These are phyloP conservation scores for Alisma plantagoaquatica DNA, from an alignment of 106 monocot genomes.

Conservation along the genomic window DNA sequence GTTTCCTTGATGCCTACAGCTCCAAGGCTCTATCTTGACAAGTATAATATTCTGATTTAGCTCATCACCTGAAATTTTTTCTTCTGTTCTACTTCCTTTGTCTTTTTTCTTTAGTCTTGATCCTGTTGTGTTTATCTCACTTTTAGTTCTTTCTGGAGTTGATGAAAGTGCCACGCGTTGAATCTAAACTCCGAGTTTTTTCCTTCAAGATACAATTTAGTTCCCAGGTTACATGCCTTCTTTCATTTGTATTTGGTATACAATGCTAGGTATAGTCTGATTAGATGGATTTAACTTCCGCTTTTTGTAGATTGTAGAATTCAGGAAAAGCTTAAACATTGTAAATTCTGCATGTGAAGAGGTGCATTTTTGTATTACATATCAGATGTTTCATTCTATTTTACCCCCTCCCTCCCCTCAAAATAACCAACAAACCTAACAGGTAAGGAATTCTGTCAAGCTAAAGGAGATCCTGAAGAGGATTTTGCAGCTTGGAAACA, in stretches of 20 bases:
- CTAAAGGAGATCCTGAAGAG: slow-evolving; percentile 92
- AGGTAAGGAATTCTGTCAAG: slow-evolving; percentile 79
- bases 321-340: slow-evolving; percentile 49
- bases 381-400: slow-evolving; percentile 1
- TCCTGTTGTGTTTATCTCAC: no score
- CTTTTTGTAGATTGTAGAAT: slow-evolving; percentile 54
- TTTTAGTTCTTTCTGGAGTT: slow-evolving; percentile 72
- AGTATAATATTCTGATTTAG: no score
- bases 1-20: no score
- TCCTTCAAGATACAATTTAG: slow-evolving; percentile 68
- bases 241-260: neutral
- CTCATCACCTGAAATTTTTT: no score
- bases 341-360: slow-evolving; percentile 69
- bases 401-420: no score
- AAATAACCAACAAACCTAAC: no score
- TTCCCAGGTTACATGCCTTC: slow-evolving; percentile 31
- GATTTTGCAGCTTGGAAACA: slow-evolving; percentile 81
- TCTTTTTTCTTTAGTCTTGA: no score
- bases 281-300: neutral
- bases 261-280: neutral
- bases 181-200: slow-evolving; percentile 65
- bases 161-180: slow-evolving; percentile 78
- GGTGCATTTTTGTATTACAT: slow-evolving; percentile 26
- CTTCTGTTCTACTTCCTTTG: no score
- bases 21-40: no score